phyloP scores from a whole-genome alignment of 441 rosid species.

The Aleurites moluccanus region DNA sequence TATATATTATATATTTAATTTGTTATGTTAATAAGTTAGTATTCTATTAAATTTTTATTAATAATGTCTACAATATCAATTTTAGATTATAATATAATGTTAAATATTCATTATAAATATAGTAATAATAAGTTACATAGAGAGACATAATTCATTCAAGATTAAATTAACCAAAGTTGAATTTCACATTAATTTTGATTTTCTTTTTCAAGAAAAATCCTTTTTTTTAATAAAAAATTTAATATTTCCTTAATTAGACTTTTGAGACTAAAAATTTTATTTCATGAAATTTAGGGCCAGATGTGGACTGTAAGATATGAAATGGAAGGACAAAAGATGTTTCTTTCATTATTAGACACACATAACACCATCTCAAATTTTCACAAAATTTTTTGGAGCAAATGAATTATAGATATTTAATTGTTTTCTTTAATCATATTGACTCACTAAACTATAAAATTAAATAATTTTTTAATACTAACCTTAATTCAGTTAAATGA shows the following conservation, averaged over 20 bases:
- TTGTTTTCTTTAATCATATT: not conserved
- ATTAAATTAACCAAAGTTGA: too few relatives aligned
- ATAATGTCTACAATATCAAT: too few relatives aligned
- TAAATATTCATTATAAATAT: too few relatives aligned
- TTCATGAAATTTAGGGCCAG: slow-evolving; percentile 1
- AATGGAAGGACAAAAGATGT: not conserved
- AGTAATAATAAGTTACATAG: too few relatives aligned
- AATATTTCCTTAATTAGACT: not conserved
- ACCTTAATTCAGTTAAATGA: not conserved
- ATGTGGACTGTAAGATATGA: not conserved
- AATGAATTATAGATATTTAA: not conserved
- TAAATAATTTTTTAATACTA: not conserved
- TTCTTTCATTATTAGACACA: slow-evolving; percentile 5
- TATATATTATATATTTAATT: too few relatives aligned
- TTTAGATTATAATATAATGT: too few relatives aligned
- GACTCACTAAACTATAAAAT: not conserved
- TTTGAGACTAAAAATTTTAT: not conserved
- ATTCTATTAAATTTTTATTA: too few relatives aligned
- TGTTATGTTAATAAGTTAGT: too few relatives aligned
- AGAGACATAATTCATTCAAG: too few relatives aligned
- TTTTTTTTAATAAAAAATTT: not conserved
- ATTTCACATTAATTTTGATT: not conserved
- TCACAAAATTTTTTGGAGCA: not conserved
- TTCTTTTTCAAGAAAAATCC: not conserved
- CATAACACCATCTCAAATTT: not conserved